Base-by-base conservation (phyloP, 2,329 filamentous ascomycete species). In the Arachnopeziza araneosa region DNA sequence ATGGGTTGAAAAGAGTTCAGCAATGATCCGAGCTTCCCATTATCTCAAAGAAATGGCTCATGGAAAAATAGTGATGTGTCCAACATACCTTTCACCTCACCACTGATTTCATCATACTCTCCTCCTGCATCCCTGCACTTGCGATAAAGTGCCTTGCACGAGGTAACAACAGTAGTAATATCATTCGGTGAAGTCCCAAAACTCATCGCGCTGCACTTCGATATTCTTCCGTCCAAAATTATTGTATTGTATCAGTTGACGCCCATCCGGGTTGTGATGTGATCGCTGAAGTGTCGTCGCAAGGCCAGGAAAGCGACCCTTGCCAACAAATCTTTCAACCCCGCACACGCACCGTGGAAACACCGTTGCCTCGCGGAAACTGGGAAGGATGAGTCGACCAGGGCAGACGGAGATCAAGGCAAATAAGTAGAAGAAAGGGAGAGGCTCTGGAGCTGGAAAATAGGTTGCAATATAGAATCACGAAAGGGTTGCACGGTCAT, bases 131-230 rank as follows among this genome's bases (percentile, higher is more conserved):
- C 74, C 63, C 79, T 79, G 56, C 80, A 78, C 61, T 81, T 80
- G 56, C 81, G 77, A 68, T 82, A 84, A 19, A 86, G 76, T 54
- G 78, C 77, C 53, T 80, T 79, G 53, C 83, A 82, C 66, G 81
- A 80, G 60, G 77, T 77, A 70, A 83, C 82, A 67, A 83, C 76
- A 54, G 77, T 77, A 69, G 84, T 81, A 71, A 86, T 81, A 66
- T 79, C 69, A 55, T 67, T 66, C n/a, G 68, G 64, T 6, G 67
- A 68, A 48, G 66, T 63, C 48, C 66, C 69, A 58, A 70, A 71
- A 67, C 63, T 70, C 70, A 72, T 72, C 51, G 55, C 60, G 63
- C 44, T 4, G 36, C 12, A 14, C 6, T 44, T 8, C 50, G 17
- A 14, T 44, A 2, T 44, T 44, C 17, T 44, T 5, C 36, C 10